A percentile compares a stretch with the other conserved stretches of the same genome.
These are phyloP conservation scores for Crotalaria pallida DNA, from an alignment of 306 rosid genomes.

Conservation along the genomic window DNA sequence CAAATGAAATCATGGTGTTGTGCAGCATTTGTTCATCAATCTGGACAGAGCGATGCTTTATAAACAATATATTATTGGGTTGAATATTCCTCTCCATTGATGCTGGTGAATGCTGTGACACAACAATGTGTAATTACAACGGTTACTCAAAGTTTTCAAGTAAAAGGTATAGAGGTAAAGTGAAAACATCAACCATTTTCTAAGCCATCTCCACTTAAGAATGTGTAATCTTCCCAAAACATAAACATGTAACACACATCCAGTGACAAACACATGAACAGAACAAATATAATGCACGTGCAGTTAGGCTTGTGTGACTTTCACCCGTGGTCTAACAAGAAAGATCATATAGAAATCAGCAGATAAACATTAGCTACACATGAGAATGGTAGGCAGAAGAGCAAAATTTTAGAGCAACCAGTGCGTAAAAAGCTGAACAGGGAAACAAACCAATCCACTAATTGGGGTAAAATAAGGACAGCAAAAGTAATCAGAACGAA, in stretches of 20 bases:
- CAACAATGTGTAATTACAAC: neutral
- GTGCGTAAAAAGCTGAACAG: neutral
- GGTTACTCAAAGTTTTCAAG: neutral
- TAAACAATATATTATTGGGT: constrained; percentile 67
- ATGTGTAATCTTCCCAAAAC: neutral
- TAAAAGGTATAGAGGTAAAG: neutral
- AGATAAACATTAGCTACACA: constrained; percentile 18
- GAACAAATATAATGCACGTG: neutral
- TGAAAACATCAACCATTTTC: neutral
- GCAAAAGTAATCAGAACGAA: neutral
- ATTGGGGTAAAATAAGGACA: neutral
- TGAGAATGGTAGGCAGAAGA: neutral
- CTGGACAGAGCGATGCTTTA: constrained; percentile 73
- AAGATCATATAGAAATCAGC: constrained; percentile 46
- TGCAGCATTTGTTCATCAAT: constrained; percentile 90
- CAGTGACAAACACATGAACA: neutral
- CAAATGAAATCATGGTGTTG: constrained; percentile 84
- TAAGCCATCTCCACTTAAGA: neutral
- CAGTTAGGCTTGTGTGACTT: constrained; percentile 11
- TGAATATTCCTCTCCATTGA: constrained; percentile 43
- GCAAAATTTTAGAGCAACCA: neutral
- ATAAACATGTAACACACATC: neutral
- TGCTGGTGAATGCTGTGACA: constrained; percentile 49
- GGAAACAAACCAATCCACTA: neutral
- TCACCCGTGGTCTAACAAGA: constrained; percentile 62